Evolutionary conservation across 305 asterid species (phyloP).

Genomic region (Fraxinus ornus): DNA sequence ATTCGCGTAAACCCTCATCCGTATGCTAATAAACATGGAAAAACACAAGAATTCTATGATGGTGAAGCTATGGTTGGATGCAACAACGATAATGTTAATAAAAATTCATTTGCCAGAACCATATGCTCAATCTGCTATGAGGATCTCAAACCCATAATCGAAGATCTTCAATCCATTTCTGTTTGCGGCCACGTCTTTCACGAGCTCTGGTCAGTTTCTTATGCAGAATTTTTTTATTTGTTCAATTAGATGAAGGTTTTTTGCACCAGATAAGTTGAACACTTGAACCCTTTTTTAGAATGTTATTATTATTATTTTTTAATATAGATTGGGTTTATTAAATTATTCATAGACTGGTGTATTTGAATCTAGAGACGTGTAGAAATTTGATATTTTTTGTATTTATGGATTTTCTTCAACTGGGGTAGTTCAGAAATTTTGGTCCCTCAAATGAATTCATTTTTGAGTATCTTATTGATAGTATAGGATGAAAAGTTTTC

Average conservation of each 20-base stretch:
- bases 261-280: background rate
- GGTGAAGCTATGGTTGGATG: slow-evolving; percentile 39
- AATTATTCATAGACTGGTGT: background rate
- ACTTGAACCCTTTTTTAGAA: background rate
- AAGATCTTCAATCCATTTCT: slow-evolving; percentile 82
- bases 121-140: slow-evolving; percentile 94
- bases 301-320: background rate
- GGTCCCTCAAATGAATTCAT: background rate
- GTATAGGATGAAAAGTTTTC: background rate
- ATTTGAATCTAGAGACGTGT: background rate
- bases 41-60: background rate
- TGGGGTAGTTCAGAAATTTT: background rate
- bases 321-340: background rate
- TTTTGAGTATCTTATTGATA: background rate
- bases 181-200: slow-evolving; percentile 96
- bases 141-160: slow-evolving; percentile 80
- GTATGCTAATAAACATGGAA: background rate
- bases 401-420: background rate
- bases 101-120: slow-evolving; percentile 56
- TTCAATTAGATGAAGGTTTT: background rate
- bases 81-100: slow-evolving; percentile 18
- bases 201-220: slow-evolving; percentile 70
- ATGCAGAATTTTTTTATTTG: background rate
- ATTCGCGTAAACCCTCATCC: slow-evolving; percentile 6
- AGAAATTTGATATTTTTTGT: background rate